Evolutionary conservation across 176 grass and related monocot species (phyloP).

Genomic region (Musa itinerans): DNA sequence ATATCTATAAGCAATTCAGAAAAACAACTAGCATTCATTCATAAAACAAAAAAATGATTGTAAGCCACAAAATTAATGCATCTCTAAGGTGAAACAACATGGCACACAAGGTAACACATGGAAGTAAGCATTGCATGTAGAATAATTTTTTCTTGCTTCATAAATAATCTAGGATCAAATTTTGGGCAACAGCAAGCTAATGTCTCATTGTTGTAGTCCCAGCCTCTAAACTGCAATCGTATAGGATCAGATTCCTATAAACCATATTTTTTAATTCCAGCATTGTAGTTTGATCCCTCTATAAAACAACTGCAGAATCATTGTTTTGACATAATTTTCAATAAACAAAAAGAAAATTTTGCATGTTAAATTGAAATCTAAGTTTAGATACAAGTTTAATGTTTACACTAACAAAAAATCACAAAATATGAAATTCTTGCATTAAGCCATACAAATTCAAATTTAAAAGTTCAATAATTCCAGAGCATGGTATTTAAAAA

Average conservation of each 20-base stretch:
- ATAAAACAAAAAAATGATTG: neutral
- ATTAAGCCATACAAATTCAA: neutral
- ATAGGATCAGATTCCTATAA: neutral
- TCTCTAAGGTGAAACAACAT: neutral
- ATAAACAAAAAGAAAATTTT: neutral
- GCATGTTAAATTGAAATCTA: neutral
- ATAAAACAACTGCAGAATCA: neutral
- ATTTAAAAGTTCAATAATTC: slow-evolving; percentile 7
- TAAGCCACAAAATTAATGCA: too few species aligned
- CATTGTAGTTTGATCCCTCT: neutral
- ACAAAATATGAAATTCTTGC: neutral
- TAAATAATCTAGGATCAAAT: neutral
- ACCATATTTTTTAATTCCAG: neutral
- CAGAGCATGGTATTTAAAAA: slow-evolving; percentile 9
- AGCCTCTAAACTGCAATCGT: neutral
- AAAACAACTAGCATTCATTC: neutral
- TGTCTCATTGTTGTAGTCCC: neutral
- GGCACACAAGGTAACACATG: neutral
- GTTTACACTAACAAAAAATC: neutral
- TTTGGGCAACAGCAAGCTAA: neutral
- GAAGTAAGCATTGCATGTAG: neutral
- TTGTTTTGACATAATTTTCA: neutral
- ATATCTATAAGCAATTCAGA: too few species aligned
- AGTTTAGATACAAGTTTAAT: neutral
- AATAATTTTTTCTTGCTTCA: neutral